phyloP scores from a whole-genome alignment of 805 yeast genomes.

The Candida ponderosae region DNA sequence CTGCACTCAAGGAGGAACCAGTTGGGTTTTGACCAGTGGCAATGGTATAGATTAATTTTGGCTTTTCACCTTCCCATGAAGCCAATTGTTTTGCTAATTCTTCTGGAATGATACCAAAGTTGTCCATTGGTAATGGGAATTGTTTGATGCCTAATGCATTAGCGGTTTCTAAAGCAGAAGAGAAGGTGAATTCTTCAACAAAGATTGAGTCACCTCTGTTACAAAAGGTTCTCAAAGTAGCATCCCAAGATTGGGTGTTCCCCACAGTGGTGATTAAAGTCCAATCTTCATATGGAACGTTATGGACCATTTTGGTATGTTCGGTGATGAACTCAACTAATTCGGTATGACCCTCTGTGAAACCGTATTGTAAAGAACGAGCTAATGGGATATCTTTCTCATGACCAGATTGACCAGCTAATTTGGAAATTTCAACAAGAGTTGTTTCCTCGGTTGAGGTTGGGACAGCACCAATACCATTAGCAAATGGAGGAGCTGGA shows the following conservation, averaged over 20 bases:
- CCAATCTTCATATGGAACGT: constrained; percentile 59
- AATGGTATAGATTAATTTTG: constrained; percentile 83
- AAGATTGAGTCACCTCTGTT: constrained; percentile 76
- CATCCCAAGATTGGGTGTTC: constrained; percentile 87
- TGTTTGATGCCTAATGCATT: constrained; percentile 61
- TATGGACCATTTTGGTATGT: constrained; percentile 54
- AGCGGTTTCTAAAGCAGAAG: constrained; percentile 80
- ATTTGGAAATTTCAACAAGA: constrained; percentile 30
- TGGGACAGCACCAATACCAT: constrained; percentile 67
- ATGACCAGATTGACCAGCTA: constrained; percentile 33
- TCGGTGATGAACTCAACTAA: constrained; percentile 59
- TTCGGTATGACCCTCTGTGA: constrained; percentile 74
- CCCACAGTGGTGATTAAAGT: constrained; percentile 65
- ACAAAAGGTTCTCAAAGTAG: constrained; percentile 69
- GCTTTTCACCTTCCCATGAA: constrained; percentile 70
- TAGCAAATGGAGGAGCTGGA: constrained; percentile 72
- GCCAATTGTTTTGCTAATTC: constrained; percentile 52
- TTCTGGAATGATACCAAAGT: constrained; percentile 69
- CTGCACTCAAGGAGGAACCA: constrained; percentile 72
- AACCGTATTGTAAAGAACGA: constrained; percentile 89
- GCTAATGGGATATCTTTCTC: constrained; percentile 64
- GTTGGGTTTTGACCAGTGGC: constrained; percentile 98
- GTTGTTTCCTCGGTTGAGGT: constrained; percentile 26
- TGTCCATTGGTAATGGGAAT: constrained; percentile 74
- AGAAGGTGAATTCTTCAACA: constrained; percentile 75